Evolutionary conservation across 352 stramenopile genomes (phyloP).

Genomic region (Globisporangium ultimum): DNA sequence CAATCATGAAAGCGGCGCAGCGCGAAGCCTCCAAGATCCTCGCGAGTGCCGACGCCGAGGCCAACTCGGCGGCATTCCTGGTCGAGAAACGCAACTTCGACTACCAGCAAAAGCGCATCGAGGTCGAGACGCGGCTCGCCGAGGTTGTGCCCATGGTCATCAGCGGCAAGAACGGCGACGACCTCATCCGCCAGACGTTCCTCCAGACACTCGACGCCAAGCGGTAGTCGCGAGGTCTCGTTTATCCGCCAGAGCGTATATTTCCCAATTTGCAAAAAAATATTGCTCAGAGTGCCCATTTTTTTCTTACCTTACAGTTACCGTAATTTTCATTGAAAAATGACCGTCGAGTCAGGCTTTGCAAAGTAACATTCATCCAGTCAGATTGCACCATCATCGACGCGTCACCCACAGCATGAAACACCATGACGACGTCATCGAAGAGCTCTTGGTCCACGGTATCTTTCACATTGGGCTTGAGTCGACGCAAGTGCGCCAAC

Average conservation of each 20-base stretch:
- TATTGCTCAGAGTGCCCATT: background rate
- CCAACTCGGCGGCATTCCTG: conserved; percentile 49
- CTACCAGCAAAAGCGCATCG: conserved; percentile 70
- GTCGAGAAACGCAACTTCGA: conserved; percentile 77
- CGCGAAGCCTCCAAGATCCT: conserved; percentile 54
- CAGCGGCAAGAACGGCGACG: conserved; percentile 80
- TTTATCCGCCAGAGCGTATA: background rate
- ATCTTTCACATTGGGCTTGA: no score
- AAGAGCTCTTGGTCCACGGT: no score
- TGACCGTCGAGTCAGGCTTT: no score
- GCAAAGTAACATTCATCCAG: no score
- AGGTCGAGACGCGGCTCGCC: conserved; percentile 54
- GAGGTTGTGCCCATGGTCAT: conserved; percentile 69
- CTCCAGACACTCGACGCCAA: conserved; percentile 27
- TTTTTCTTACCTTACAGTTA: no score
- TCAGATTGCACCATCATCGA: no score
- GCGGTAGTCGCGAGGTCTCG: background rate
- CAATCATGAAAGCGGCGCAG: conserved; percentile 58
- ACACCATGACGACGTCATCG: no score
- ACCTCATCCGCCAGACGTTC: conserved; percentile 66
- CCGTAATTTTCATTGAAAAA: no score
- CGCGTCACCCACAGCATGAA: no score
- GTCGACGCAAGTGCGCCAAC: no score
- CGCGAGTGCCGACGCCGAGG: conserved; percentile 56
- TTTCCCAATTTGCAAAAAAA: background rate